Percentiles rank a stretch among this genome's conserved stretches.
These are phyloP conservation scores for Trifolium pratense DNA, from an alignment of 306 rosid species.

Conservation along the genomic window DNA sequence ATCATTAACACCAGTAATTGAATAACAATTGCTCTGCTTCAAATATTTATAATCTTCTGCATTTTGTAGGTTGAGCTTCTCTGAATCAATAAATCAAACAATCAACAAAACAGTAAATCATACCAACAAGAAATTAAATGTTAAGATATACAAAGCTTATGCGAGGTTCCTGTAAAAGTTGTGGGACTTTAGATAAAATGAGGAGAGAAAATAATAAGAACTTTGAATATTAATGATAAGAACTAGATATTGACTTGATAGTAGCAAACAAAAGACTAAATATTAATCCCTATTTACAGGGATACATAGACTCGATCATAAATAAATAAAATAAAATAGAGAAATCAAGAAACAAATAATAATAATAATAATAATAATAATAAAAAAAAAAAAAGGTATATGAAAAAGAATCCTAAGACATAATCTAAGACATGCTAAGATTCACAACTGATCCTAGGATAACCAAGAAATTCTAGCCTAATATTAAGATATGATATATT, in stretches of 20 bases:
- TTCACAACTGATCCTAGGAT: not conserved
- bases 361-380: too few species aligned
- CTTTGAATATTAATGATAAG: not conserved
- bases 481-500: too few species aligned
- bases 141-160: slow-evolving; percentile 19
- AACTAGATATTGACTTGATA: slow-evolving; percentile 1
- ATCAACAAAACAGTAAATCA: slow-evolving; percentile 22
- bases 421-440: not conserved
- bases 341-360: too few species aligned
- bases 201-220: slow-evolving; percentile 1
- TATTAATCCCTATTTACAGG: not conserved
- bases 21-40: slow-evolving; percentile 80
- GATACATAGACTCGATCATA: not conserved
- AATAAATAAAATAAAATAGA: too few species aligned
- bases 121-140: slow-evolving; percentile 20
- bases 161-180: not conserved
- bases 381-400: not conserved
- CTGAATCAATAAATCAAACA: slow-evolving; percentile 53
- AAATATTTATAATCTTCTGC: slow-evolving; percentile 78
- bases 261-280: not conserved
- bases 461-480: not conserved
- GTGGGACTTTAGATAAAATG: not conserved
- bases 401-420: not conserved
- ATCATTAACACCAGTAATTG: slow-evolving; percentile 74
- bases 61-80: slow-evolving; percentile 66